Base-by-base conservation (phyloP, 2,329 filamentous ascomycete species). In the Fusarium sp. region DNA sequence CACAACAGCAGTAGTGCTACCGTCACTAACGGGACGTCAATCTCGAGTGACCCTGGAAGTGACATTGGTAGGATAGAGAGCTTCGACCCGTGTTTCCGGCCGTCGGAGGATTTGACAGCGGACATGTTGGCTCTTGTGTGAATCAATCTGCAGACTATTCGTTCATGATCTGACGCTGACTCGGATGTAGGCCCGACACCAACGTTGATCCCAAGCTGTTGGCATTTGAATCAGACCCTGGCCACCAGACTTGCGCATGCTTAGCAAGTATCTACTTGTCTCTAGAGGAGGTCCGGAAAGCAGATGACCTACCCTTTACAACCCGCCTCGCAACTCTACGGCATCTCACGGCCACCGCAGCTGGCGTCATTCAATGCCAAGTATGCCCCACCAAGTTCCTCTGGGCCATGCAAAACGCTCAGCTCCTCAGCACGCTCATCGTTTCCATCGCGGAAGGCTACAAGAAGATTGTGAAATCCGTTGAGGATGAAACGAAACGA, bases 401-500 rank as follows among this genome's bases (percentile, higher is more conserved):
- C 9, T 70, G 68, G 68, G 68, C 68, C 1, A 70, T 70, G 68
- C 68, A 70, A 31, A 70, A 70, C 11, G 61, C 66, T 3, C 68
- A 70, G 36, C 47, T 70, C 0, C 56, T 70, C 2, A 70, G 68
- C 10, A 70, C 68, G 0, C 52, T 70, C 1, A 61, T 70, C 1
- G 42, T 66, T 10, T 70, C 68, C 3, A 57, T 70, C 6, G 68
- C 68, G 0, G 68, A 70, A 44, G 61, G 57, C 13, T 70, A 67
- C 4, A 69, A 64, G 42, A 69, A 61, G 52, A 53, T 69, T 15
- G 44, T 65, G 3, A 42, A 58, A 2, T 66, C 56, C 15, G 58
- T 70, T 2, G 62, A 69, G 4, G 60, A 65, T 1, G 68, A 70
- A 36, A 46, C 62, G 3, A 52, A 47, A 25, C 59, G 62, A 14